phyloP scores from a whole-genome alignment of 1,139 yeast species.

The Pichia norvegensis region DNA sequence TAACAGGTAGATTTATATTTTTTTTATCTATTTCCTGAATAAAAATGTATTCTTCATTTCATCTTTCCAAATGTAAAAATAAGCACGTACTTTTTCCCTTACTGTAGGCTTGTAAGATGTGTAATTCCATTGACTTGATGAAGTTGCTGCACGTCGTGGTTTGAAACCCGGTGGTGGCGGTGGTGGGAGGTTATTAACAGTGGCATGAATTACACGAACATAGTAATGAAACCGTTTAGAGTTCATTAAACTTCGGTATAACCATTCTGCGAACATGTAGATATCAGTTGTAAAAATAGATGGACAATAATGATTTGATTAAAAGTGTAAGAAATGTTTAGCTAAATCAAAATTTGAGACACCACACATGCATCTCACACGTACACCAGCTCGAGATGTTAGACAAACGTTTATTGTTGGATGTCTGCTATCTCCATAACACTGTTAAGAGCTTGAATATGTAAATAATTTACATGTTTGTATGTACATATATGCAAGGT shows the following conservation, averaged over 20 bases:
- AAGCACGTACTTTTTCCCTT: constrained; percentile 54
- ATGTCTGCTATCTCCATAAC: no score
- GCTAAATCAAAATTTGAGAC: no score
- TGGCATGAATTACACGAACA: constrained; percentile 58
- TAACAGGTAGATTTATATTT: background rate
- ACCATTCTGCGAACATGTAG: constrained; percentile 23
- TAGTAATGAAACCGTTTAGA: constrained; percentile 62
- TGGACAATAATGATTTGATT: no score
- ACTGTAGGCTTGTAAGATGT: constrained; percentile 39
- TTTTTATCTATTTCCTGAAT: constrained; percentile 26
- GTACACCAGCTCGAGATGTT: no score
- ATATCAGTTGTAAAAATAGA: background rate
- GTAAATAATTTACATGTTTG: no score
- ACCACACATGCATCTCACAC: no score
- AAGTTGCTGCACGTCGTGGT: background rate
- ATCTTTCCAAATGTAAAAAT: constrained; percentile 51
- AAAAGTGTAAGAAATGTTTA: no score
- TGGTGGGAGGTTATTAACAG: constrained; percentile 51
- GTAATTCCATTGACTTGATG: constrained; percentile 7
- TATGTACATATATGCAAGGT: no score
- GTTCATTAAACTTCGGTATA: constrained; percentile 35
- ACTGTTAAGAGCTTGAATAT: no score
- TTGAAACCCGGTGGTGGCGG: constrained; percentile 15
- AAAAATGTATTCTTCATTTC: constrained; percentile 54
- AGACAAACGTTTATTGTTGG: no score